Conservation (phyloP, 352 stramenopile genomes). For the Phytophthora quininea region DNA sequence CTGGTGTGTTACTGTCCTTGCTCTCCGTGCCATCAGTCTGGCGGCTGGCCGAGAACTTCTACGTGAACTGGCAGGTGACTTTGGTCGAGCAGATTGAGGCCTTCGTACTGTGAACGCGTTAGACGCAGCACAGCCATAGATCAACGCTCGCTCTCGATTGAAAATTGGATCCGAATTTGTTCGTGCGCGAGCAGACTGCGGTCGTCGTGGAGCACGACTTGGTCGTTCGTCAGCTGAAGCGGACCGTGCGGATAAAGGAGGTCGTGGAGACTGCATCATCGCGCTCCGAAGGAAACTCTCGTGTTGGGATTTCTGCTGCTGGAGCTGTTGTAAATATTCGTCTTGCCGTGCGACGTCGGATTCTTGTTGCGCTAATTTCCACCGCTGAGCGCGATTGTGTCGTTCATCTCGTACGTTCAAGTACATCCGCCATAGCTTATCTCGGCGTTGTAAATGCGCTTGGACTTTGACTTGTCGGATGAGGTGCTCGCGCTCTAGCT, state of each 20-base stretch:
- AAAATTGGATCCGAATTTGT: conserved; percentile 37
- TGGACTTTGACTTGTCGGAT: conserved; percentile 29
- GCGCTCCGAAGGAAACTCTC: neutral
- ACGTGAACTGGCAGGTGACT: conserved; percentile 3
- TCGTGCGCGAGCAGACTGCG: conserved; percentile 37
- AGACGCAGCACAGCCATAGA: conserved; percentile 62
- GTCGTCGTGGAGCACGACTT: conserved; percentile 10
- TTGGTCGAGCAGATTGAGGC: conserved; percentile 20
- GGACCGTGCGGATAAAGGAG: conserved; percentile 1
- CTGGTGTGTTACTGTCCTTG: neutral
- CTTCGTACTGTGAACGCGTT: conserved; percentile 45
- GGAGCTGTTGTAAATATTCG: conserved; percentile 28
- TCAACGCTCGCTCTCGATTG: conserved; percentile 42
- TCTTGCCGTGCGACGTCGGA: conserved; percentile 18
- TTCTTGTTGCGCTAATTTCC: conserved; percentile 21
- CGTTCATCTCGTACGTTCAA: conserved; percentile 24
- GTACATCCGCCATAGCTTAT: conserved; percentile 15
- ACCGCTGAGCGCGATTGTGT: conserved; percentile 26
- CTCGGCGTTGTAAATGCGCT: conserved; percentile 20
- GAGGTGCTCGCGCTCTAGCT: conserved; percentile 9
- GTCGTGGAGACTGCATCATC: neutral
- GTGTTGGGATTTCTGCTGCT: conserved; percentile 7
- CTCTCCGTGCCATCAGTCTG: conserved; percentile 11
- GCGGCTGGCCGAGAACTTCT: conserved; percentile 12
- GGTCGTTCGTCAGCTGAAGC: conserved; percentile 4